Evolutionary conservation across 169 alveolate genomes (phyloP).

Genomic region (Perkinsus marinus): DNA sequence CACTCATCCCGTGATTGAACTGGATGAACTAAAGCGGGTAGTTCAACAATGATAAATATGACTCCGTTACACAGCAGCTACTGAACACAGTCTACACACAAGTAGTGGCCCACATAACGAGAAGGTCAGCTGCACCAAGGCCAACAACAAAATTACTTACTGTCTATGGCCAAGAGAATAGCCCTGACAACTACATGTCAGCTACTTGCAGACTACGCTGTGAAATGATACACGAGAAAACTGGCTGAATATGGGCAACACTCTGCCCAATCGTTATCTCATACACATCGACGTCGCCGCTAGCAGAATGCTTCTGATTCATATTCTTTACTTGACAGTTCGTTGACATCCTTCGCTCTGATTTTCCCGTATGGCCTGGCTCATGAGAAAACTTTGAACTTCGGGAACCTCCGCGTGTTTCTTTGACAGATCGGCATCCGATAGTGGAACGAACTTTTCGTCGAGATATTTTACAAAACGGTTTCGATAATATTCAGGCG

Average conservation of each 20-base stretch:
- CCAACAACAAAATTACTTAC: too few relatives aligned
- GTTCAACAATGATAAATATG: not conserved
- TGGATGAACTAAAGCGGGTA: too few relatives aligned
- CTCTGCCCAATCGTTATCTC: too few relatives aligned
- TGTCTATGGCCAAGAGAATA: too few relatives aligned
- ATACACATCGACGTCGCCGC: not conserved
- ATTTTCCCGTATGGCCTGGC: not conserved
- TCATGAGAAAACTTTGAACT: not conserved
- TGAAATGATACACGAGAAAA: too few relatives aligned
- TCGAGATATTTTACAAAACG: not conserved
- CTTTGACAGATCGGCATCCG: not conserved
- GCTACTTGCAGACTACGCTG: not conserved
- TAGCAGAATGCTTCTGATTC: not conserved
- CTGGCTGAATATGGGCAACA: too few relatives aligned
- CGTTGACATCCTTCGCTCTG: not conserved
- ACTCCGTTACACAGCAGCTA: not conserved
- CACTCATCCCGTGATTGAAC: too few relatives aligned
- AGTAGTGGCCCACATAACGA: not conserved
- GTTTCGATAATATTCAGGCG: not conserved
- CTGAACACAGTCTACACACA: not conserved
- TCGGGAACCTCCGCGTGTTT: not conserved
- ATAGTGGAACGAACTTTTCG: not conserved
- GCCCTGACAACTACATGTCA: too few relatives aligned
- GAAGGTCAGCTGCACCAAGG: too few relatives aligned
- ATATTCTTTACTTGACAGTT: not conserved